These are phyloP conservation scores for Coprinellus micaceus DNA, from an alignment of 768 basidiomycete species.

Conservation along the genomic window DNA sequence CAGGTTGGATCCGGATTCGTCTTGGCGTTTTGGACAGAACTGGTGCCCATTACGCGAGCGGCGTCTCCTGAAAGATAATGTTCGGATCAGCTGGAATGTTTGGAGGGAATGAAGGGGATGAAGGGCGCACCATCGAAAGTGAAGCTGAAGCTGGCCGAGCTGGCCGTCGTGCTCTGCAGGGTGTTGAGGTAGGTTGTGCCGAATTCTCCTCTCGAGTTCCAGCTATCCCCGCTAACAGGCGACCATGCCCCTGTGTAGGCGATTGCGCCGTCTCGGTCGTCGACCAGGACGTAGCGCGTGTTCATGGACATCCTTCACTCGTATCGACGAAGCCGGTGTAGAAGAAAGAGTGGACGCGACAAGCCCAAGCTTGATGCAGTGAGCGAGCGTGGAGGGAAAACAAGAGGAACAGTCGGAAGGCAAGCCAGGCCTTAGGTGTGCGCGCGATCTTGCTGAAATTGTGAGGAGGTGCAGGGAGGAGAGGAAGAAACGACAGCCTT, in stretches of 20 bases:
- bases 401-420: neutral
- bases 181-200: slow-evolving; percentile 1
- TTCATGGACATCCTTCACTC: neutral
- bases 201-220: slow-evolving; percentile 2
- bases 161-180: slow-evolving; percentile 1
- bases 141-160: neutral
- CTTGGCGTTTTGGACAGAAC: neutral
- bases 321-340: neutral
- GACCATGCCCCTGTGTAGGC: neutral
- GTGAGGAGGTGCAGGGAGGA: no score
- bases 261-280: neutral
- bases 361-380: neutral
- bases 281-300: neutral
- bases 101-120: neutral
- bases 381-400: neutral
- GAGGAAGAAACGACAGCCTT: no score
- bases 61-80: neutral
- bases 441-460: no score
- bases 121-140: neutral
- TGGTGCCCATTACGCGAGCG: neutral
- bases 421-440: no score
- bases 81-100: no score
- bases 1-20: neutral
- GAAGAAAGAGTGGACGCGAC: neutral
- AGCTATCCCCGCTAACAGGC: neutral